Evolutionary conservation across 805 yeast genomes (phyloP).

Genomic region (Candida michaelii): DNA sequence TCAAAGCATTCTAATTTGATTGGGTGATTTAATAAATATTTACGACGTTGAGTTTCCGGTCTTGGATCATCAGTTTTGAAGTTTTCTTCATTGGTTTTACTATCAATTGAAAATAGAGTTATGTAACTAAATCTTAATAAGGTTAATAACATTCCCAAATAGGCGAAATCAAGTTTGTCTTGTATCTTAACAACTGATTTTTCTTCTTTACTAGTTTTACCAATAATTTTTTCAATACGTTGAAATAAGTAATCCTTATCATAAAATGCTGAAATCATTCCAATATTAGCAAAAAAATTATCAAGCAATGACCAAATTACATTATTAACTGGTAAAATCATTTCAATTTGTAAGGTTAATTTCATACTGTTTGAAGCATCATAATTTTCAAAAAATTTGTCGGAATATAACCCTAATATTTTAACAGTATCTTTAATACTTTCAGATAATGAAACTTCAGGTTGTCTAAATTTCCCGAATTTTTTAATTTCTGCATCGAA

Average conservation of each 20-base stretch:
- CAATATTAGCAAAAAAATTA: slow-evolving; percentile 43
- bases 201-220: slow-evolving; percentile 24
- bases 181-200: slow-evolving; percentile 26
- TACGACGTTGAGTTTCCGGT: slow-evolving; percentile 21
- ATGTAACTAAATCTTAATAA: slow-evolving; percentile 42
- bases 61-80: slow-evolving; percentile 23
- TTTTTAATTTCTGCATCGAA: slow-evolving; percentile 3
- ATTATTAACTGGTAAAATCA: slow-evolving; percentile 50
- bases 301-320: slow-evolving; percentile 57
- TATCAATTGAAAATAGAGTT: slow-evolving; percentile 26
- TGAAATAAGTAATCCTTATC: slow-evolving; percentile 37
- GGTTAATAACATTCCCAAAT: slow-evolving; percentile 37
- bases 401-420: slow-evolving; percentile 21
- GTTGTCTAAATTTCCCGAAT: slow-evolving; percentile 2
- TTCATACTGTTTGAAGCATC: slow-evolving; percentile 30
- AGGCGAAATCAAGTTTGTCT: slow-evolving; percentile 38
- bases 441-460: neutral
- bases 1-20: slow-evolving; percentile 23
- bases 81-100: slow-evolving; percentile 24
- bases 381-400: slow-evolving; percentile 29
- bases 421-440: slow-evolving; percentile 20
- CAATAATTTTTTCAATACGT: slow-evolving; percentile 29
- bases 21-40: slow-evolving; percentile 29
- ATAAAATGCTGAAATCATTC: slow-evolving; percentile 47
- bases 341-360: slow-evolving; percentile 41